Conservation (phyloP, 2,329 filamentous ascomycete species). For the Diplodia intermedia region DNA sequence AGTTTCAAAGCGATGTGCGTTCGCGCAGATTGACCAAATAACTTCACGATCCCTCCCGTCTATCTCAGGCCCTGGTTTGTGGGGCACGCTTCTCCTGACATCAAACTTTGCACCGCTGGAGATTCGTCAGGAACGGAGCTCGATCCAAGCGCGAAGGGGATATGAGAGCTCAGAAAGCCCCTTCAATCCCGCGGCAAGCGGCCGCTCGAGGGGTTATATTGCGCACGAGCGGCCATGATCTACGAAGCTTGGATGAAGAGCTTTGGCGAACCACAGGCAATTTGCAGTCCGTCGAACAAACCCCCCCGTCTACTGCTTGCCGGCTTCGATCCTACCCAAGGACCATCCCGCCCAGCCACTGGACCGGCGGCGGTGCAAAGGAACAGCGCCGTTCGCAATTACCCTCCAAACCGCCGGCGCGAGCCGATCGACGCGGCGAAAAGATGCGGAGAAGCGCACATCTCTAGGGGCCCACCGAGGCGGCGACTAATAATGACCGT, state of each 20-base stretch:
- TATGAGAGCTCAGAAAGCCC: background rate
- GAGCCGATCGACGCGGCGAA: background rate
- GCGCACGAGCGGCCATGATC: conserved; percentile 20
- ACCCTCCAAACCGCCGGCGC: background rate
- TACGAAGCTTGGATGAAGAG: conserved; percentile 7
- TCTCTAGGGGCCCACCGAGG: background rate
- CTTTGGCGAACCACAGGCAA: conserved; percentile 2
- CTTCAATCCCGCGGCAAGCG: conserved; percentile 22
- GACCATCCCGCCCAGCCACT: background rate
- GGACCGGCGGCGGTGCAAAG: conserved; percentile 1
- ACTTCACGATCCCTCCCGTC: background rate
- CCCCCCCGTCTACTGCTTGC: background rate
- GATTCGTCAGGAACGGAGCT: background rate
- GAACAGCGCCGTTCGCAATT: background rate
- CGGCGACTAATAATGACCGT: background rate
- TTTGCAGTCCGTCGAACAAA: background rate
- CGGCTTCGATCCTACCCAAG: background rate
- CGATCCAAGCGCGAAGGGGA: background rate
- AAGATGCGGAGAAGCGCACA: background rate
- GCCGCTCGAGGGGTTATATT: background rate
- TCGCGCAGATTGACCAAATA: background rate
- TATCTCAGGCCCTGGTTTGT: background rate
- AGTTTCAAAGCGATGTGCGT: background rate
- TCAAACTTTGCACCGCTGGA: background rate
- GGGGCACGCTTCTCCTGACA: background rate